Conservation (phyloP, 768 basidiomycete genomes). For the Pisolithus microcarpus region DNA sequence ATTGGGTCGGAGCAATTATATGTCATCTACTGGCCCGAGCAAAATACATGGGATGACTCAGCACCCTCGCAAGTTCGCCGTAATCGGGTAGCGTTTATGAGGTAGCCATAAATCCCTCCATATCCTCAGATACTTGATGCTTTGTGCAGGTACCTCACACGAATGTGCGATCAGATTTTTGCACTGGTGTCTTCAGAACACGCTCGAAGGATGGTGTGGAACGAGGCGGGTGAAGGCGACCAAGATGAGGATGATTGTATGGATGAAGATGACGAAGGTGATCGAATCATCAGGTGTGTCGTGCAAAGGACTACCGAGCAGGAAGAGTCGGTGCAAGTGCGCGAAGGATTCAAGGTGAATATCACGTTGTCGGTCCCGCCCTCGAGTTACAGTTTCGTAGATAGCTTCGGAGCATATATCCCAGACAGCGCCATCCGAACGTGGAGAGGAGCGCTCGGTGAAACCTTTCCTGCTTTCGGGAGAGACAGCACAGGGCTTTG, state of each 20-base stretch:
- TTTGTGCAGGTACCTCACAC: constrained; percentile 47
- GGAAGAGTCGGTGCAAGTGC: constrained; percentile 37
- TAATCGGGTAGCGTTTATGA: constrained; percentile 57
- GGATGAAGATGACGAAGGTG: background rate
- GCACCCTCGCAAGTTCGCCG: constrained; percentile 37
- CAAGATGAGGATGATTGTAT: constrained; percentile 28
- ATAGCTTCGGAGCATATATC: constrained; percentile 7
- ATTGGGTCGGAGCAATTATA: constrained; percentile 28
- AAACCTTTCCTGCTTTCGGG: constrained; percentile 26
- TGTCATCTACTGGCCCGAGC: constrained; percentile 57
- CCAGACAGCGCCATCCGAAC: constrained; percentile 4
- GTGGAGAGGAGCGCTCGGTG: constrained; percentile 4
- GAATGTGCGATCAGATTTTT: constrained; percentile 49
- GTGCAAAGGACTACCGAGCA: constrained; percentile 47
- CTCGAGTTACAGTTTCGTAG: background rate
- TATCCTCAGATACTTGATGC: background rate
- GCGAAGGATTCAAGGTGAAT: constrained; percentile 38
- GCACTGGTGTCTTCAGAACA: constrained; percentile 46
- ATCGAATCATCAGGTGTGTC: constrained; percentile 40
- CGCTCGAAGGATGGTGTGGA: constrained; percentile 39
- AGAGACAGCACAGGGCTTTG: constrained; percentile 30
- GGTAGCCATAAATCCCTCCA: constrained; percentile 28
- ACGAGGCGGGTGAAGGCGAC: constrained; percentile 21
- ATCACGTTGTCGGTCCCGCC: background rate
- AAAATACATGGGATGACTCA: constrained; percentile 50